These are phyloP conservation scores for Chalara sp. DNA, from an alignment of 2,329 filamentous ascomycete genomes.

Conservation along the genomic window DNA sequence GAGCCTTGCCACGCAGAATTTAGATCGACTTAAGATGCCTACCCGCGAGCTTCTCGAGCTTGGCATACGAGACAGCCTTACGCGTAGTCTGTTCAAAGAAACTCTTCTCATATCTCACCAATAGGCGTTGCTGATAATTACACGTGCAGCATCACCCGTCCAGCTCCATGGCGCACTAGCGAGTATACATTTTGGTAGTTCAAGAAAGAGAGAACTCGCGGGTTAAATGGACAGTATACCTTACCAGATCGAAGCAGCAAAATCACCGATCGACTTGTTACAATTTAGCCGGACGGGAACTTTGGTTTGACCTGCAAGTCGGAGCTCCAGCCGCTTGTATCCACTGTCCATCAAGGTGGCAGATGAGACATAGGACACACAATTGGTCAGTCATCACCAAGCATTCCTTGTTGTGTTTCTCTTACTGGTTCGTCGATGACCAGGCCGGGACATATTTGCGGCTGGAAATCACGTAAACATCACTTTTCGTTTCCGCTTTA, in stretches of 20 bases:
- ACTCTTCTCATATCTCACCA: neutral
- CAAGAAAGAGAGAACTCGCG: neutral
- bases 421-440: neutral
- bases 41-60: neutral
- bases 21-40: neutral
- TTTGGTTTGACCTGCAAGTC: neutral
- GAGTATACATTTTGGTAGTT: neutral
- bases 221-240: too few species aligned
- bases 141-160: neutral
- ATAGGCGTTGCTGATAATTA: neutral
- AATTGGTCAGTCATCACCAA: neutral
- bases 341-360: neutral
- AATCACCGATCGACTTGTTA: neutral
- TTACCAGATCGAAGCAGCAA: neutral
- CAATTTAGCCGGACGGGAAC: neutral
- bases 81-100: neutral
- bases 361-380: neutral
- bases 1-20: neutral
- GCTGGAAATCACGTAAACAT: too few species aligned
- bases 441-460: too few species aligned
- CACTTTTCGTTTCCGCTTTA: too few species aligned
- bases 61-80: neutral
- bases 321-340: neutral
- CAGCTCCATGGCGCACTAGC: neutral
- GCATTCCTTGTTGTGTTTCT: neutral